Conservation (phyloP, 768 basidiomycete genomes). For the Russula sp. region DNA sequence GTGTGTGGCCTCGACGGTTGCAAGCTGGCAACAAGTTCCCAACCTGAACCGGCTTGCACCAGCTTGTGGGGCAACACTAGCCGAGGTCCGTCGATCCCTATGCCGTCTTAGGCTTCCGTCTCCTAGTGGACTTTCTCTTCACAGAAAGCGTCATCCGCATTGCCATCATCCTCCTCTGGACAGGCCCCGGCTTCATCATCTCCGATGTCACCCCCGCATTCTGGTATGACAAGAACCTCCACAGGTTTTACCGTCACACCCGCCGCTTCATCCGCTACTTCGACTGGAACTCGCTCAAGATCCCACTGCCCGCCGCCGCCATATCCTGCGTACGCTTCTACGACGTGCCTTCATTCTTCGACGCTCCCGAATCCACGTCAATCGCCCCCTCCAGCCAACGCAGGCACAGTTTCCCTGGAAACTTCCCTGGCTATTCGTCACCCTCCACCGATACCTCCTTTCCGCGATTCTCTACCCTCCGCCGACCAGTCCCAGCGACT, state of each 20-base stretch:
- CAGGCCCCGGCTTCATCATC: conserved; percentile 46
- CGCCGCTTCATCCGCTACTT: conserved; percentile 24
- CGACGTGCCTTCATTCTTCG: neutral
- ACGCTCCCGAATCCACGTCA: neutral
- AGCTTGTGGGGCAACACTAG: too few relatives aligned
- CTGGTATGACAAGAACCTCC: conserved; percentile 38
- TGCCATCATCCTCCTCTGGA: conserved; percentile 47
- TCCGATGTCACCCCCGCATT: conserved; percentile 46
- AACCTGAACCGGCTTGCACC: too few relatives aligned
- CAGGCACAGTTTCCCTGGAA: conserved; percentile 17
- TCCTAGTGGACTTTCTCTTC: conserved; percentile 65
- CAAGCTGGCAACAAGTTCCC: too few relatives aligned
- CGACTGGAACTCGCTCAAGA: conserved; percentile 15
- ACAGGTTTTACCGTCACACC: conserved; percentile 27
- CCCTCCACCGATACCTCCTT: conserved; percentile 13
- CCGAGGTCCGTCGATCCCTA: conserved; percentile 66
- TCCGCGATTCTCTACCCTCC: neutral
- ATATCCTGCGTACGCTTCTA: conserved; percentile 25
- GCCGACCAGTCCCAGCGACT: conserved; percentile 16
- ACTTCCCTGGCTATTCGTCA: conserved; percentile 16
- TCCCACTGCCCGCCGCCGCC: conserved; percentile 26
- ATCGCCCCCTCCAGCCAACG: neutral
- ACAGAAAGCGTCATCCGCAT: conserved; percentile 48
- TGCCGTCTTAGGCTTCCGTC: conserved; percentile 58
- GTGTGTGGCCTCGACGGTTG: too few relatives aligned